These are phyloP conservation scores for Alternaria panax DNA, from an alignment of 2,329 filamentous ascomycete species.

Conservation along the genomic window DNA sequence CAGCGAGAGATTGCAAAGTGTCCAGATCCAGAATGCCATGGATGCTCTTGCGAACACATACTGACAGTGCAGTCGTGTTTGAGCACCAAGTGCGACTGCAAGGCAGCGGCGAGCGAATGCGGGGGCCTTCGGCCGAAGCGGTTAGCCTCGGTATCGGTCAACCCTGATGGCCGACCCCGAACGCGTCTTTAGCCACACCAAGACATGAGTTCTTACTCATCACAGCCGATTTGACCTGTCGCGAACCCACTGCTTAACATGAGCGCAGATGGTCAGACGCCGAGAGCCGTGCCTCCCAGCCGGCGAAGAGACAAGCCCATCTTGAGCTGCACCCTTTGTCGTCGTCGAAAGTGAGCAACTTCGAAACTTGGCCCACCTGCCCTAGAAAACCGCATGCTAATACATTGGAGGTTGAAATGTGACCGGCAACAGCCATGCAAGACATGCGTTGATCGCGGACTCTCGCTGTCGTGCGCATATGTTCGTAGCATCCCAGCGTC, in stretches of 20 bases:
- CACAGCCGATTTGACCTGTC: neutral
- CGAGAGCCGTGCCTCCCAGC: conserved; percentile 37
- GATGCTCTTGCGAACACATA: no score
- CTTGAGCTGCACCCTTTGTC: conserved; percentile 39
- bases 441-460: conserved; percentile 46
- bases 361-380: neutral
- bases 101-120: neutral
- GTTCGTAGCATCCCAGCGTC: conserved; percentile 27
- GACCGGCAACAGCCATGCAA: conserved; percentile 49
- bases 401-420: conserved; percentile 38
- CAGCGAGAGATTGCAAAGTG: no score
- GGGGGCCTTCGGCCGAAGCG: neutral
- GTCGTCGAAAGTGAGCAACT: conserved; percentile 35
- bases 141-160: neutral
- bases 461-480: conserved; percentile 46
- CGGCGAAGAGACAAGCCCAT: conserved; percentile 43
- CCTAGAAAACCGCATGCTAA: conserved; percentile 9
- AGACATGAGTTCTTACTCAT: neutral
- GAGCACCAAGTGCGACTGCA: neutral
- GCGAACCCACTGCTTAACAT: conserved; percentile 12
- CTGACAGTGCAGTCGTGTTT: no score
- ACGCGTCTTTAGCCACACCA: neutral
- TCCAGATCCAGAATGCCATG: no score
- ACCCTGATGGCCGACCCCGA: neutral
- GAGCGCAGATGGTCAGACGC: conserved; percentile 26